Base-by-base conservation (phyloP, 768 basidiomycete species). In the Pleurotus cornucopiae region DNA sequence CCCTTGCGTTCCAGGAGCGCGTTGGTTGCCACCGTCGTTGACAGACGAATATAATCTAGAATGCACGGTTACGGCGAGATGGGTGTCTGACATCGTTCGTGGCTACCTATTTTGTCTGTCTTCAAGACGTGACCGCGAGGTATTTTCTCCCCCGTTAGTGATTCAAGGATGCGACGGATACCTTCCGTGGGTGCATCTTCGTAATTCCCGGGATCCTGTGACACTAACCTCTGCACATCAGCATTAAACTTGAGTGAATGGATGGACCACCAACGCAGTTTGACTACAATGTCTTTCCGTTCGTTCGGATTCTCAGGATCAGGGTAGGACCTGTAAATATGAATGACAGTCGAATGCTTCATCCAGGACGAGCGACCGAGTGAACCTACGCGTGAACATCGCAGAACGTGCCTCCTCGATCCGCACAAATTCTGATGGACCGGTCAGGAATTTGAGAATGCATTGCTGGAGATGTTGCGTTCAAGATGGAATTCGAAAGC, bases 11-110 rank as follows among this genome's bases (percentile, higher is more conserved):
- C 96, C 5, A 98, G 80, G 0, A 98, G 80, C 0, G 96, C 95
- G 64, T 98, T 98, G 14, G 96, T 98, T 0, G 94, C 95, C 3
- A 98, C 93, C 0, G 96, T 98, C 0, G 95, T 97, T 0, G 91
- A 94, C 6, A 96, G 74, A 14, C 94, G 84, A 60, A 96, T 92
- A 66, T 93, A 94, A 64, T 96, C 94, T 93, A 57, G 9, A 46
- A 23, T 43, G 45, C 25, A 2, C n/a, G 43, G 25, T 34, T 34
- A 34, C 30, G 30, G 30, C 30, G 30, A 34, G 30, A 34, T 34
- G 30, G 30, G 30, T 34, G 30, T 34, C 30, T 34, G 30, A 11
- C 30, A 34, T 34, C 30, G 11, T 34, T 34, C 9, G 30, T 34
- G 30, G 30, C 12, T 54, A 89, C 91, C 91, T 56, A 93, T 91